Evolutionary conservation across 163 green algal genomes (phyloP).

Genomic region (Volvox carteri): DNA sequence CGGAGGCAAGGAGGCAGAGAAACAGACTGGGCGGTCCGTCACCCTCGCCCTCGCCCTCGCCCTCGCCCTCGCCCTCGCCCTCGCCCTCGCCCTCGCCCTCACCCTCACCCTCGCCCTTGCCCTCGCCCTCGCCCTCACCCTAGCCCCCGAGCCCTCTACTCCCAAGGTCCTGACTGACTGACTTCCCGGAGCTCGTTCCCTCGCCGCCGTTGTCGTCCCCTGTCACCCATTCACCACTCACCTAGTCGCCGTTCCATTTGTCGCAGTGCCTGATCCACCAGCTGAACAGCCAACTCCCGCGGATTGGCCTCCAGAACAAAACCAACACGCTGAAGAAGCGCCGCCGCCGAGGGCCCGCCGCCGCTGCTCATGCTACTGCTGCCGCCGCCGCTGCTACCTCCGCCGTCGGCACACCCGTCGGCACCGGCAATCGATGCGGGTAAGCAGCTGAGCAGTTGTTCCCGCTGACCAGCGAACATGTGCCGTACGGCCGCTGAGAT

Average conservation of each 20-base stretch:
- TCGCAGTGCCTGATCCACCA: not conserved
- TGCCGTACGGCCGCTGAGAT: not conserved
- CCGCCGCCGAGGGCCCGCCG: not conserved
- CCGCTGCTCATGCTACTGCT: not conserved
- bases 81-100: no score
- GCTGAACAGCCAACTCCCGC: not conserved
- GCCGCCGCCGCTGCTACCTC: not conserved
- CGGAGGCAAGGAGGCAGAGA: no score
- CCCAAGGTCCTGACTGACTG: no score
- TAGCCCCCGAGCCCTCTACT: no score
- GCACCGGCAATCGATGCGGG: not conserved
- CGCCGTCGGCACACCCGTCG: not conserved
- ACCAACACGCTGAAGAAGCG: not conserved
- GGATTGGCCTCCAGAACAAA: not conserved
- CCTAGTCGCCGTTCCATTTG: constrained; percentile 15
- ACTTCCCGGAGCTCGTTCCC: no score
- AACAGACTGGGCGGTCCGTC: no score
- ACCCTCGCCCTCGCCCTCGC: no score
- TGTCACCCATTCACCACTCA: no score
- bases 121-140: no score
- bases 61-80: no score
- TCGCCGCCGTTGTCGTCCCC: no score
- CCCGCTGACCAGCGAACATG: not conserved
- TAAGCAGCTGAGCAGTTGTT: constrained; percentile 12
- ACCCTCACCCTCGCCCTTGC: no score